Conservation (phyloP, 1,284 basidiomycete species). For the Exsudoporus floridanus region DNA sequence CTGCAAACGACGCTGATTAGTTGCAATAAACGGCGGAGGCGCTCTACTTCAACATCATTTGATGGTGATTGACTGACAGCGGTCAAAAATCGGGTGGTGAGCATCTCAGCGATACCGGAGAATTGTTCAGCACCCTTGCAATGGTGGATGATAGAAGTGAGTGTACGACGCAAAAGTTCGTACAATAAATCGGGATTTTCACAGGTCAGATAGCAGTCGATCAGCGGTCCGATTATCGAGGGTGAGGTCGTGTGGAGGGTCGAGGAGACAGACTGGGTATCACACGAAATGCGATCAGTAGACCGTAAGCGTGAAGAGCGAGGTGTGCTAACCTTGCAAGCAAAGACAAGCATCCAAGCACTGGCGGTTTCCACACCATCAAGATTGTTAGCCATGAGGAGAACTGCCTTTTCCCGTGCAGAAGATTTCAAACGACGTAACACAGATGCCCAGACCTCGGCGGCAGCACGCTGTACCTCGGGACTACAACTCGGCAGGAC, state of each 20-base stretch:
- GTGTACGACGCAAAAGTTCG: constrained; percentile 62
- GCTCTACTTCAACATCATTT: constrained; percentile 25
- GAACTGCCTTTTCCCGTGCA: constrained; percentile 51
- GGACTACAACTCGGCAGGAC: constrained; percentile 57
- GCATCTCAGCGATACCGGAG: constrained; percentile 53
- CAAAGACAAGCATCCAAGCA: constrained; percentile 67
- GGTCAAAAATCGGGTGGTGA: constrained; percentile 40
- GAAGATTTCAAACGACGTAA: constrained; percentile 61
- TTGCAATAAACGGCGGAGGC: constrained; percentile 44
- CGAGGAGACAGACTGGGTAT: constrained; percentile 65
- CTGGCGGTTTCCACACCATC: constrained; percentile 55
- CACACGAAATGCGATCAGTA: constrained; percentile 1
- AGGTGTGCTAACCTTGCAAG: constrained; percentile 60
- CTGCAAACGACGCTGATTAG: constrained; percentile 52
- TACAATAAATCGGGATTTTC: constrained; percentile 47
- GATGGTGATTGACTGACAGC: constrained; percentile 11
- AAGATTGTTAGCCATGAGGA: constrained; percentile 46
- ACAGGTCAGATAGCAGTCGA: constrained; percentile 51
- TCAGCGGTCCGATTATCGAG: constrained; percentile 58
- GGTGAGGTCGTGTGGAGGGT: constrained; percentile 76
- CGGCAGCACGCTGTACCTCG: constrained; percentile 68
- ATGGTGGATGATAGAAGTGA: constrained; percentile 82
- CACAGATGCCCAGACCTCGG: constrained; percentile 76
- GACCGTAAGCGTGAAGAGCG: neutral
- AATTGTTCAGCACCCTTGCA: constrained; percentile 69